phyloP scores from a whole-genome alignment of 495 filamentous ascomycete genomes.

The Aspergillus coremiiformis region DNA sequence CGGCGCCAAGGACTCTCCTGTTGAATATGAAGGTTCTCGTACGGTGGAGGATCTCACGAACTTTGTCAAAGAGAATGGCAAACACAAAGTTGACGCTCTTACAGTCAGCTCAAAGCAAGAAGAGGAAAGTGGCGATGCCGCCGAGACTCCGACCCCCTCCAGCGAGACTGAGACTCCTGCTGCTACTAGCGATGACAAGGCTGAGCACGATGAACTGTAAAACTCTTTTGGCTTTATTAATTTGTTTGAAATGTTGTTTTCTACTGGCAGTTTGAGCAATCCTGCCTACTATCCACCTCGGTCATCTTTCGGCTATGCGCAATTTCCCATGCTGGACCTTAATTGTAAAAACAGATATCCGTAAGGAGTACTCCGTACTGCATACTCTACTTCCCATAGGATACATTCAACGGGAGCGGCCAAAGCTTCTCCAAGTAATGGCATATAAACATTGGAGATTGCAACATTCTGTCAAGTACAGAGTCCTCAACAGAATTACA shows the following conservation, averaged over 20 bases:
- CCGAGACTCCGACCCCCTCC: conserved; percentile 24
- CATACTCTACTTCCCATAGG: not conserved
- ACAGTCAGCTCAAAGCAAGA: conserved; percentile 38
- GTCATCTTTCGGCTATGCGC: not conserved
- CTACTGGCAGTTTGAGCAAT: not conserved
- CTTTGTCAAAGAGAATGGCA: conserved; percentile 93
- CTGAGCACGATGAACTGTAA: conserved; percentile 40
- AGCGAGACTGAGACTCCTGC: conserved; percentile 12
- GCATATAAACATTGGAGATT: no score
- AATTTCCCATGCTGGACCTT: not conserved
- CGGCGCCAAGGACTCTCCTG: conserved; percentile 72
- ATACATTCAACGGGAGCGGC: no score
- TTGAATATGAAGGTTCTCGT: conserved; percentile 83
- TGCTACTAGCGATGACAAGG: conserved; percentile 21
- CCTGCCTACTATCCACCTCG: not conserved
- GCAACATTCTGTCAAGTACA: no score
- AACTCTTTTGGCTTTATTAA: conserved; percentile 10
- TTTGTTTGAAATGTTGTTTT: conserved; percentile 1
- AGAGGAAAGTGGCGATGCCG: conserved; percentile 24
- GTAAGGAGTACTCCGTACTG: not conserved
- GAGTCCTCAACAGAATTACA: no score
- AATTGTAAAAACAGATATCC: not conserved
- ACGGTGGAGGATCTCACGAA: conserved; percentile 88
- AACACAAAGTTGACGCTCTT: conserved; percentile 65
- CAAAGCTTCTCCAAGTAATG: no score